Evolutionary conservation across 2,329 filamentous ascomycete genomes (phyloP), one percentile per base, ranked within the genome.

Genomic region (Hyphodiscus sp.): DNA sequence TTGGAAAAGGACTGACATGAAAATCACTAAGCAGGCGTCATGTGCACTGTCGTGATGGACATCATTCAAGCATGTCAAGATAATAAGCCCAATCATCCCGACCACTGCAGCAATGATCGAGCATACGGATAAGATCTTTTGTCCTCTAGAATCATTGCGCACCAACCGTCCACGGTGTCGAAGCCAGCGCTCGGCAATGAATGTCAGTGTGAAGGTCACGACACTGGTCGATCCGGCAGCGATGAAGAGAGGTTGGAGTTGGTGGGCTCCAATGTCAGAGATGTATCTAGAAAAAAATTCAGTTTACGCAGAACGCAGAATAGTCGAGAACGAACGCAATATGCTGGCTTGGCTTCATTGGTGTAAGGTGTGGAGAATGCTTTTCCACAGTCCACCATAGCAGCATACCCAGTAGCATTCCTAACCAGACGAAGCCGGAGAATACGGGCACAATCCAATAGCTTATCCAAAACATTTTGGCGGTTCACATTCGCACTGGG

Each of bases 51-150:
- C 75, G 67, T 95, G 81, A 53, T 75, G 72, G 9, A 78, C 71
- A 0, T 88, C 91, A 69, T 96, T 89, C 69, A 94, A 95, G 62
- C 95, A 83, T 56, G 85, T 84, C 30, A 97, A 77, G 16, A 91
- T 75, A 58, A 95, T 89, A 30, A 97, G 71, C 3, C 91, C 91
- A 0, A 78, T 76, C 0, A 87, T 89, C 49, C 92, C 92, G 20
- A 83, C 71, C 46, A 92, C 67, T 13, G 90, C 86, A 55, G 83
- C 81, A 38, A 84, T 46, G 45, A 90, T 89, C 38, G 79, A 79
- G 41, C 86, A 69, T 2, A 67, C 68, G 2, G 76, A 82, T 16
- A 89, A 75, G 6, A 81, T 60, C 69, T 86, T 88, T 65, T 91
- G 83, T 56, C 70, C 72, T 9, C 65, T 59, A 6, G 80, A 82